Conservation (phyloP, 352 stramenopile genomes). For the Pythium coloratum region DNA sequence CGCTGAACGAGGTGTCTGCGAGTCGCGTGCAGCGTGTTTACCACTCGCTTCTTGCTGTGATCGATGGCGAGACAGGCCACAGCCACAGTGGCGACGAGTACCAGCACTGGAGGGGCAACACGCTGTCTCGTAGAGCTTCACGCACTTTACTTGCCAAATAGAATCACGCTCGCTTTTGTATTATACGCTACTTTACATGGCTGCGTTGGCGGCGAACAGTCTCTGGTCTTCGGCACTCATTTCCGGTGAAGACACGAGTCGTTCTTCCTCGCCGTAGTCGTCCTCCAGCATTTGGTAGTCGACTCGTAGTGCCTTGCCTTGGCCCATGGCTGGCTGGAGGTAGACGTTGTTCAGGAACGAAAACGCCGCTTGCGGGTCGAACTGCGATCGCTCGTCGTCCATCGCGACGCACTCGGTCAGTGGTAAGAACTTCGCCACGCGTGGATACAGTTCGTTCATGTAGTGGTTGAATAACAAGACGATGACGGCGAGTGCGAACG, state of each 20-base stretch:
- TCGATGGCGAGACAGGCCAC: constrained; percentile 38
- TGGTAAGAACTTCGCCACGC: constrained; percentile 58
- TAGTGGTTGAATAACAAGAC: constrained; percentile 70
- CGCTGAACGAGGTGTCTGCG: constrained; percentile 11
- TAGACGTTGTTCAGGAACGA: constrained; percentile 75
- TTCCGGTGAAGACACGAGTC: constrained; percentile 41
- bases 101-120: constrained; percentile 41
- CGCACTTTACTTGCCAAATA: constrained; percentile 35
- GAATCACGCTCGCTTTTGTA: constrained; percentile 28
- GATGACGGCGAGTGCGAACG: constrained; percentile 35
- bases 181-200: constrained; percentile 15
- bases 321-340: constrained; percentile 64
- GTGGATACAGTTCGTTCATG: constrained; percentile 52
- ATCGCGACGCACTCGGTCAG: constrained; percentile 58
- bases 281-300: constrained; percentile 64
- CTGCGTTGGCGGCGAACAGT: constrained; percentile 33
- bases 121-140: constrained; percentile 14
- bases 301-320: constrained; percentile 44
- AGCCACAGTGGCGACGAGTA: constrained; percentile 28
- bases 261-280: constrained; percentile 29
- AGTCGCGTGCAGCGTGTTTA: constrained; percentile 52
- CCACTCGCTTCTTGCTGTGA: constrained; percentile 53
- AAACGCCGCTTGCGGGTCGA: constrained; percentile 42
- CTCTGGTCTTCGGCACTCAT: constrained; percentile 46
- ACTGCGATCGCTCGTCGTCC: constrained; percentile 42